These are phyloP conservation scores for Fraxinus xanthoxyloides DNA, from an alignment of 305 asterid genomes.

Conservation along the genomic window DNA sequence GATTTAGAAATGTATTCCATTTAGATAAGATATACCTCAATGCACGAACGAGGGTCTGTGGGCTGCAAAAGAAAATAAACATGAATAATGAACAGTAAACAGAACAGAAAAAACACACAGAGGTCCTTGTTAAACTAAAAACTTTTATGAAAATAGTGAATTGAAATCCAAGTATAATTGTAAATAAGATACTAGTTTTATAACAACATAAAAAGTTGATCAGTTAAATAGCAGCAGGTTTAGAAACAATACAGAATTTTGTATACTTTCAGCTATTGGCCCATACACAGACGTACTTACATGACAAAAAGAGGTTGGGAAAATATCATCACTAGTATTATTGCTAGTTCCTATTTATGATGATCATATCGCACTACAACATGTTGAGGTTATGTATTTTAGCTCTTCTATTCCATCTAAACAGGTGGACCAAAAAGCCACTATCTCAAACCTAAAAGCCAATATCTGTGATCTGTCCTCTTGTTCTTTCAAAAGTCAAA, in stretches of 20 bases:
- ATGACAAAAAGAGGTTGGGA: background rate
- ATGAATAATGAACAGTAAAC: conserved; percentile 18
- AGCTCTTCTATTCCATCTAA: background rate
- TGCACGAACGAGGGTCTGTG: conserved; percentile 95
- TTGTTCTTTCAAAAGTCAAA: background rate
- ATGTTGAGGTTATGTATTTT: background rate
- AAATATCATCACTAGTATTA: background rate
- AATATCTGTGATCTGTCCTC: background rate
- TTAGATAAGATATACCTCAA: conserved; percentile 64
- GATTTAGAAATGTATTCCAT: conserved; percentile 20
- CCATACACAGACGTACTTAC: background rate
- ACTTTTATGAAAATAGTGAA: conserved; percentile 13
- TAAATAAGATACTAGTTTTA: background rate
- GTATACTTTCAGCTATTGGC: background rate
- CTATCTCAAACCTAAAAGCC: background rate
- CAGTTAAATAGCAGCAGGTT: background rate
- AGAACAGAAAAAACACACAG: conserved; percentile 9
- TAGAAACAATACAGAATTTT: background rate
- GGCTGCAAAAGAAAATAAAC: conserved; percentile 58
- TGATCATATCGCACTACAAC: background rate
- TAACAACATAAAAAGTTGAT: background rate
- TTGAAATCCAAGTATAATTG: conserved; percentile 3
- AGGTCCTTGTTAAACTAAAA: conserved; percentile 16
- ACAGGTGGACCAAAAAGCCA: background rate
- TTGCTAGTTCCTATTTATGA: background rate